Base-by-base conservation (phyloP, 1,284 basidiomycete genomes). In the Leccinum ponderosum region DNA sequence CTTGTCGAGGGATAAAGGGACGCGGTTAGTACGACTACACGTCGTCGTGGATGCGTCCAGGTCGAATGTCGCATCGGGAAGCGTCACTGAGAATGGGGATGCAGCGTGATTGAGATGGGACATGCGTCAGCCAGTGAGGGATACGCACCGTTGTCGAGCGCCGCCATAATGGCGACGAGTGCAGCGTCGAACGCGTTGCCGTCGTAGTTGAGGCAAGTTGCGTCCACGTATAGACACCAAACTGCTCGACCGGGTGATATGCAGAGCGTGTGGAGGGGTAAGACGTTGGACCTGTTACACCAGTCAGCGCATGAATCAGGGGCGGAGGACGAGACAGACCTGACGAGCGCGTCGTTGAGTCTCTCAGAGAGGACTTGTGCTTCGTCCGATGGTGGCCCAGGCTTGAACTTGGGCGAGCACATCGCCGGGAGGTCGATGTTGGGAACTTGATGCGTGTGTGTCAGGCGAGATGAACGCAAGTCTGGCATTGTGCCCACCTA, bases 131-230 rank as follows among this genome's bases (percentile, higher is more conserved):
- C 2, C 20, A 47, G 25, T 15, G 22, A 3, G n/a, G 5, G 52
- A 51, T 15, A 79, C 91, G 60, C 64, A 96, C 95, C 90, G 67
- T 95, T 91, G 73, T 82, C 82, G 53, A 99, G 78, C 3, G 97
- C 95, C 12, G 90, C 87, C 54, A 95, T 85, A 79, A 96, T 91
- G 0, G 95, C 94, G 14, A 98, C 74, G 2, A 98, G 80, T 0
- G 93, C 85, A 0, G 96, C 94, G 65, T 99, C 97, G 65, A 97
- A 93, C 1, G 86, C 91, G 70, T 98, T 98, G 8, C 97, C 97
- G 73, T 99, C 96, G 69, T 95, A 97, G 77, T 97, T 98, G 68
- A 99, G 91, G 75, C 95, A 98, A 4, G 91, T 93, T 31, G 94
- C 87, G 66, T 99, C 97, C 65, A 98, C 83, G 74, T 98, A 98